Evolutionary conservation across 208 protist species (phyloP).

Genomic region (Porcisia deanei): DNA sequence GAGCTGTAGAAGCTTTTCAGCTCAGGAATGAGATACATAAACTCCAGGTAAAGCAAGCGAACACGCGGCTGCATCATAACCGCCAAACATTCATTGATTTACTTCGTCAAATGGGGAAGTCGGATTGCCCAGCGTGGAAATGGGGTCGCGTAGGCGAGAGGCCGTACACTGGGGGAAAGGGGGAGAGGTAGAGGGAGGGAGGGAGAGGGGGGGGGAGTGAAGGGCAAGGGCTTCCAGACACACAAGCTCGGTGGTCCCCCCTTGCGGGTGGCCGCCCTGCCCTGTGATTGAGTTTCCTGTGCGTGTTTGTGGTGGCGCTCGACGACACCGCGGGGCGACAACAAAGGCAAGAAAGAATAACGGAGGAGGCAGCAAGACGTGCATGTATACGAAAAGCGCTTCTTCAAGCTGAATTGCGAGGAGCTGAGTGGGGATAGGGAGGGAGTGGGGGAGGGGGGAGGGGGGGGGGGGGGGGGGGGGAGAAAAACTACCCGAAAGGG

Average conservation of each 20-base stretch:
- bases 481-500: not conserved
- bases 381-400: not conserved
- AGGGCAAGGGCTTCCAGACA: no score
- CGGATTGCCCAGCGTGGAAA: not conserved
- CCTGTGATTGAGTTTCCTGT: not conserved
- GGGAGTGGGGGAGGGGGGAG: not conserved
- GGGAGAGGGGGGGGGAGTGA: no score
- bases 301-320: not conserved
- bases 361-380: not conserved
- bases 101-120: not conserved
- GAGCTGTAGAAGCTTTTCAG: slow-evolving; percentile 25
- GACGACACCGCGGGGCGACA: not conserved
- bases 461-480: no score
- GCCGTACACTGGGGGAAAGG: no score
- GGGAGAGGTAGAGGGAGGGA: no score
- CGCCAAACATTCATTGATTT: not conserved
- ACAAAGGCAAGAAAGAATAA: not conserved
- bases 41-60: slow-evolving; percentile 68
- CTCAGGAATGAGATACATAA: slow-evolving; percentile 62
- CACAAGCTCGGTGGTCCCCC: not conserved
- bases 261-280: not conserved
- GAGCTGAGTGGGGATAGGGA: not conserved
- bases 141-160: no score
- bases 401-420: not conserved
- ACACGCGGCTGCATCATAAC: slow-evolving; percentile 37